Percentiles rank a stretch among this genome's conserved stretches.
phyloP scores from a whole-genome alignment of 2,329 filamentous ascomycete species.

The Colletotrichum incanum region DNA sequence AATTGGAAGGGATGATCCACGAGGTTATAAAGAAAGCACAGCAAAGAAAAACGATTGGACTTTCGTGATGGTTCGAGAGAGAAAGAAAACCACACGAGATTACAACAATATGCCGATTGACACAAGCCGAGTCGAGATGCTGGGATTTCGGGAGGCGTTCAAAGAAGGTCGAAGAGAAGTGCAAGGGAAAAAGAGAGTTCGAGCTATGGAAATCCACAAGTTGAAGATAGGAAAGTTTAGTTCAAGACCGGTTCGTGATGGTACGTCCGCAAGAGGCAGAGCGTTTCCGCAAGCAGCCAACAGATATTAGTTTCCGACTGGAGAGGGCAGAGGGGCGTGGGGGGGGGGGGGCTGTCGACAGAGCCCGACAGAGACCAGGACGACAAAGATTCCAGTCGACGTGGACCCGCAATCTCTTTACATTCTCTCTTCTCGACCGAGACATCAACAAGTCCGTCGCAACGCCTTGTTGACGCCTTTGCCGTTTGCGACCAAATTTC shows the following conservation, averaged over 20 bases:
- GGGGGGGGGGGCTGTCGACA: not conserved
- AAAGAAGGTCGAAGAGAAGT: conserved; percentile 12
- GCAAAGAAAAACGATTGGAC: conserved; percentile 1
- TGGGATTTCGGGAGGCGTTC: conserved; percentile 11
- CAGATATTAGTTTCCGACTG: conserved; percentile 5
- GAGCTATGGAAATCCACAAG: conserved; percentile 2
- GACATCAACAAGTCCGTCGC: conserved; percentile 36
- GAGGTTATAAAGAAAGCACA: conserved; percentile 31
- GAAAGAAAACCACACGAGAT: conserved; percentile 23
- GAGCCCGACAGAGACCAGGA: not conserved
- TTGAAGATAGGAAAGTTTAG: conserved; percentile 9
- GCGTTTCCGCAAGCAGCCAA: conserved; percentile 26
- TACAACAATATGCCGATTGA: conserved; percentile 3
- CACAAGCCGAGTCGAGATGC: not conserved
- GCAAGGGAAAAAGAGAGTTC: not conserved
- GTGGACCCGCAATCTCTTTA: conserved; percentile 22
- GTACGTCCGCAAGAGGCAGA: conserved; percentile 33
- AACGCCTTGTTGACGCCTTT: conserved; percentile 33
- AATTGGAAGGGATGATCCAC: conserved; percentile 5
- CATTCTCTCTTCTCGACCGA: conserved; percentile 22
- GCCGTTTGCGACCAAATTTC: conserved; percentile 34
- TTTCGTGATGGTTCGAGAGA: not conserved
- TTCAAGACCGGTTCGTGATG: conserved; percentile 14
- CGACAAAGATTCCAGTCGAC: conserved; percentile 21
- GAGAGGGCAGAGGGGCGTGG: not conserved